Base-by-base conservation (phyloP, 805 yeast species). In the Wickerhamiella occidentalis region DNA sequence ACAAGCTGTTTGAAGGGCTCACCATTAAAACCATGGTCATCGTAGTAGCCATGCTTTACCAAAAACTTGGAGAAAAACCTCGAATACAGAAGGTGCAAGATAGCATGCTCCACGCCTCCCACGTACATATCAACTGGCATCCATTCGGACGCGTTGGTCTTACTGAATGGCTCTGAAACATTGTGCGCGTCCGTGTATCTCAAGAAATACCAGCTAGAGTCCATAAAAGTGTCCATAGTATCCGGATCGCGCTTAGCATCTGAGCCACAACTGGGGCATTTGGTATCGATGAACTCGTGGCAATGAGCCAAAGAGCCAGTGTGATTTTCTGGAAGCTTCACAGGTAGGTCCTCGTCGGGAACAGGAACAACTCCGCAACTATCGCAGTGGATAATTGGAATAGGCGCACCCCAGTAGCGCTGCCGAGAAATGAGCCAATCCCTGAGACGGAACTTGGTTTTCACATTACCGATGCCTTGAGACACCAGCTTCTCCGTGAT, bases 211-310 rank as follows among this genome's bases (percentile, higher is more conserved):
- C 98, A 92, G 2, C 96, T 87, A 15, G 95, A 84, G 65, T 92
- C 98, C 78, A 92, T 90, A 61, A 92, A 92, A 0, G 98, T 92
- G 61, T 92, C 98, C 98, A 92, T 90, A 0, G 98, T 92, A 60
- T 92, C 98, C 0, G 97, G 85, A 55, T 92, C 98, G 58, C 98
- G 74, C 50, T 75, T 78, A 0, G 96, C 94, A 17, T 70, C 66
- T 1, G 70, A 68, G 6, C 63, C 57, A 68, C 98, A 92, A 0
- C 75, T 72, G 6, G 98, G 98, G 63, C 98, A 92, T 26, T 68
- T 63, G 1, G 82, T 77, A 52, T 84, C 71, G 7, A 79, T 79
- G 70, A 86, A 90, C 17, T 78, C 82, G 0, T 74, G 74, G 47
- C 80, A 68, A 19, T 76, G 72, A 2, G 79, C 77, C 40, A 90